Evolutionary conservation across 495 filamentous ascomycete species (phyloP), one percentile per base, ranked within the genome.

Genomic region (Pyrenula massariospora): DNA sequence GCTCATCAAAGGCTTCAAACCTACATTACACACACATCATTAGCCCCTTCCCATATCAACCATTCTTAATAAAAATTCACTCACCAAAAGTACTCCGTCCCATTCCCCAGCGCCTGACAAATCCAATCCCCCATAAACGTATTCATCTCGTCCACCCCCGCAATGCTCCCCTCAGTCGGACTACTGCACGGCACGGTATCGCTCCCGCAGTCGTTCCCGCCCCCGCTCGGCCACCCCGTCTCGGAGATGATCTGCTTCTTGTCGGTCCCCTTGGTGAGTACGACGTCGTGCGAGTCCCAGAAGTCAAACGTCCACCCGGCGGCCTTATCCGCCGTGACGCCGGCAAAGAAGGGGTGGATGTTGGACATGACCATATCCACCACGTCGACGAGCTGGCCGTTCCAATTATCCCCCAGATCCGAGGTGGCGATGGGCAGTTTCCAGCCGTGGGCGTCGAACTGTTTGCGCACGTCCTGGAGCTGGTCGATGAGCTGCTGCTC

Each of bases 361-460:
- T 98, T 98, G 20, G 89, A 87, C 92, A 97, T 97, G 65, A 96
- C 83, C 58, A 88, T 79, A 61, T 97, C 93, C 48, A 89, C 85
- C 51, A 80, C 73, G 3, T 65, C 55, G 0, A 87, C 84, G 15
- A 98, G 77, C 0, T 74, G 63, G 1, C 74, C 60, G 1, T 83
- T 85, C 93, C 93, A 97, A 64, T 91, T 86, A 59, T 91, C 86
- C 15, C 93, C 93, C 2, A 98, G 78, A 69, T 98, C 93, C 2
- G 84, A 86, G 0, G 91, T 96, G 0, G 89, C 89, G n/a, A 98
- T 77, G 0, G 84, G 84, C 22, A 97, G 74, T 53, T 82, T 70
- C 61, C 88, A 77, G 12, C 75, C 76, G 57, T 81, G 76, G 11
- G 74, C 65, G 5, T 83, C 87, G 36, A 96, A 73, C 64, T 95